These are phyloP conservation scores for Geum urbanum DNA, from an alignment of 306 rosid species.

Conservation along the genomic window DNA sequence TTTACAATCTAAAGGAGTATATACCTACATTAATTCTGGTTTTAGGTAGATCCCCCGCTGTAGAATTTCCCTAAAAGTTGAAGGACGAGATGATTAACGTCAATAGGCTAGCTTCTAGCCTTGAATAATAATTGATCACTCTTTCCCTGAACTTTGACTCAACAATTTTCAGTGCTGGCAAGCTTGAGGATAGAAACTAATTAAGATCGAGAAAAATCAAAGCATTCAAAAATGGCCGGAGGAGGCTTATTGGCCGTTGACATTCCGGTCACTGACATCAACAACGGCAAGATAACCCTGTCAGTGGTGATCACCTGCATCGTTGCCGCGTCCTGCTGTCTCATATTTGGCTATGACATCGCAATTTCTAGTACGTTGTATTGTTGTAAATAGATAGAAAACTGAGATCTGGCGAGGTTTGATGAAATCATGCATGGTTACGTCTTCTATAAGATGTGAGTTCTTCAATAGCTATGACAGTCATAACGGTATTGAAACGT, in stretches of 20 bases:
- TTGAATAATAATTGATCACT: background rate
- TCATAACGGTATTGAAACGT: too few species aligned
- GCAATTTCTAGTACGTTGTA: constrained; percentile 57
- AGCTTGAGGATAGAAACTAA: background rate
- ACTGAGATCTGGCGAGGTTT: too few species aligned
- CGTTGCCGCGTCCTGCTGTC: constrained; percentile 71
- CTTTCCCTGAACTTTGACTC: background rate
- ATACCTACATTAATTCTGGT: too few species aligned
- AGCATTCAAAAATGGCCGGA: constrained; percentile 39
- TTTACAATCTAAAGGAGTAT: too few species aligned
- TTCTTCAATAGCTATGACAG: too few species aligned
- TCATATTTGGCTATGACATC: constrained; percentile 62
- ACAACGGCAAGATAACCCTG: constrained; percentile 43
- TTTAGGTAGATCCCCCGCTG: too few species aligned
- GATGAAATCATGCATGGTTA: too few species aligned
- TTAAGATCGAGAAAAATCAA: background rate
- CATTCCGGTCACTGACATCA: constrained; percentile 14
- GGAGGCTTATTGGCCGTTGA: constrained; percentile 41
- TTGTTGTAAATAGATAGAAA: background rate
- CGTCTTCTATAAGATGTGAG: too few species aligned
- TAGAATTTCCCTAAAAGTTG: too few species aligned
- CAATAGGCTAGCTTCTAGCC: too few species aligned
- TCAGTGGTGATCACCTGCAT: constrained; percentile 56
- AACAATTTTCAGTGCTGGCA: background rate
- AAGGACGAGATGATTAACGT: too few species aligned